Conservation (phyloP, 805 yeast genomes). For the Peterozyma toletana region DNA sequence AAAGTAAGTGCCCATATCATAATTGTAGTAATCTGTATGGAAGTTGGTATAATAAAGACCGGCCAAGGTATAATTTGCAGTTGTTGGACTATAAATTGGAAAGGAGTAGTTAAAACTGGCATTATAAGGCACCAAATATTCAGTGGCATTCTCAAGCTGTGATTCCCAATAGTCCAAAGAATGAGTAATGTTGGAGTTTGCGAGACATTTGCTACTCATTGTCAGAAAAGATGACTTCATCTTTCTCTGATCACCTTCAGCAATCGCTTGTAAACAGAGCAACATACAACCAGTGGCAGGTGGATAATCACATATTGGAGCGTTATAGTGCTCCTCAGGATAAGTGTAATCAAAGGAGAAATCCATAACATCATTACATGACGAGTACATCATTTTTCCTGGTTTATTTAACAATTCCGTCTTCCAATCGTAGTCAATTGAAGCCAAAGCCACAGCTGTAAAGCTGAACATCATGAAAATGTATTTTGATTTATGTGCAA, state of each 20-base stretch:
- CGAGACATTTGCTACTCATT: neutral
- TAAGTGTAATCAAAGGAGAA: too few relatives aligned
- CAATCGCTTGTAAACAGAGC: neutral
- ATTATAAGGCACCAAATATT: slow-evolving; percentile 10
- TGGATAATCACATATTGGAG: neutral
- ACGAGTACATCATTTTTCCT: too few relatives aligned
- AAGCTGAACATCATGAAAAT: too few relatives aligned
- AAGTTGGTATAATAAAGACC: slow-evolving; percentile 6
- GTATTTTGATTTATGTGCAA: too few relatives aligned
- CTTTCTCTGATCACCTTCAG: neutral
- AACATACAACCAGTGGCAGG: neutral
- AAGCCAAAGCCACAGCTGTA: too few relatives aligned
- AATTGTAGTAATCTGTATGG: slow-evolving; percentile 12
- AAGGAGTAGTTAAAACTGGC: neutral
- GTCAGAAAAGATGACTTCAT: neutral
- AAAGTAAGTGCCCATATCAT: slow-evolving; percentile 21
- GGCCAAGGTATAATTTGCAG: slow-evolving; percentile 9
- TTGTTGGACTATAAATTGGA: slow-evolving; percentile 11
- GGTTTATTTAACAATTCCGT: too few relatives aligned
- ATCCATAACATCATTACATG: too few relatives aligned
- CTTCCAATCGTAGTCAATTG: too few relatives aligned
- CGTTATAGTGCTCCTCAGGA: too few relatives aligned
- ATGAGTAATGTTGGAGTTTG: too few relatives aligned
- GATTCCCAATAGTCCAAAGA: neutral
- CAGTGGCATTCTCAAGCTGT: slow-evolving; percentile 18